A percentile compares a stretch with the other conserved stretches of the same genome.
Conservation (phyloP, 2,329 filamentous ascomycete species). For the Cladosporium sp. region DNA sequence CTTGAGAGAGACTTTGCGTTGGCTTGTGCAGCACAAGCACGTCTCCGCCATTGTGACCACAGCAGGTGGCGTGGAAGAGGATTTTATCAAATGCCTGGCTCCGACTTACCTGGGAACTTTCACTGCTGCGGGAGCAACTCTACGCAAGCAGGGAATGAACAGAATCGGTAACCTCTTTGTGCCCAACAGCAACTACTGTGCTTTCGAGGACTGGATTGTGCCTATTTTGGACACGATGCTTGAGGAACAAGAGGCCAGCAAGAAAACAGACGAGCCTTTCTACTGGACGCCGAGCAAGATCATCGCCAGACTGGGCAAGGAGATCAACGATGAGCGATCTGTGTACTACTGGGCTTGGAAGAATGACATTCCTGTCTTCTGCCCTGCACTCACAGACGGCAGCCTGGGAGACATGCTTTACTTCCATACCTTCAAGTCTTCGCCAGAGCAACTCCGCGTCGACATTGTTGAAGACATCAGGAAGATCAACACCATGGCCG, state of each 20-base stretch:
- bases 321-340: slow-evolving; percentile 86
- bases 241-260: slow-evolving; percentile 80
- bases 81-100: slow-evolving; percentile 96
- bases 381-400: slow-evolving; percentile 89
- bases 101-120: slow-evolving; percentile 91
- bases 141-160: slow-evolving; percentile 83
- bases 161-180: slow-evolving; percentile 94
- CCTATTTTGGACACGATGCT: slow-evolving; percentile 94
- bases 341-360: slow-evolving; percentile 98
- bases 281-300: slow-evolving; percentile 95
- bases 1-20: slow-evolving; percentile 82
- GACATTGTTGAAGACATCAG: slow-evolving; percentile 94
- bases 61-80: slow-evolving; percentile 91
- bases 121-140: slow-evolving; percentile 64
- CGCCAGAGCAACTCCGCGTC: slow-evolving; percentile 71
- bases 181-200: slow-evolving; percentile 94
- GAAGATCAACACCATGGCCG: slow-evolving; percentile 83
- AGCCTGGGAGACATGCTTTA: slow-evolving; percentile 97
- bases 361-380: slow-evolving; percentile 96
- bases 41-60: slow-evolving; percentile 92
- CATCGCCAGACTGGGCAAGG: slow-evolving; percentile 80
- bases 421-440: slow-evolving; percentile 92
- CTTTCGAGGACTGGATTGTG: slow-evolving; percentile 95
- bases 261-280: slow-evolving; percentile 53
- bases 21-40: slow-evolving; percentile 86